A percentile compares a stretch with the other conserved stretches of the same genome.
These are phyloP conservation scores for Caryopteris hybrid DNA, from an alignment of 305 asterid genomes.

Conservation along the genomic window DNA sequence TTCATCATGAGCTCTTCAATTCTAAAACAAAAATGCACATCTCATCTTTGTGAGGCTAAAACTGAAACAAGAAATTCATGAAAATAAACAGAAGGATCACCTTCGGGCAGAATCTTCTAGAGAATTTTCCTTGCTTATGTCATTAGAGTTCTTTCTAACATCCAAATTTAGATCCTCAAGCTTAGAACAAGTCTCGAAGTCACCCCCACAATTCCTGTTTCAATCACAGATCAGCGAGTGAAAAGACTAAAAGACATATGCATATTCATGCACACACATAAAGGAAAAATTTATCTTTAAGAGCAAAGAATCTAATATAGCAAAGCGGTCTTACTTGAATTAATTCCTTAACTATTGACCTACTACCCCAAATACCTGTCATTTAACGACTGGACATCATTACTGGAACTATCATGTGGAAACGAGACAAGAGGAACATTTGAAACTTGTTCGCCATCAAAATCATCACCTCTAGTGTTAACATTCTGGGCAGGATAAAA, in stretches of 20 bases:
- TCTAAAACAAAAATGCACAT: slow-evolving; percentile 5
- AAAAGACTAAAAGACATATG: slow-evolving; percentile 13
- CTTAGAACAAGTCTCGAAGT: slow-evolving; percentile 84
- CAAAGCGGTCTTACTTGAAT: neutral
- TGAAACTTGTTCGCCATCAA: slow-evolving; percentile 45
- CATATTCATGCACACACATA: neutral
- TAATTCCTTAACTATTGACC: neutral
- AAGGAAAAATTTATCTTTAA: neutral
- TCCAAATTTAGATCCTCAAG: slow-evolving; percentile 86
- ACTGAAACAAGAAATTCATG: slow-evolving; percentile 4
- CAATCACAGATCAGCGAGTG: slow-evolving; percentile 26
- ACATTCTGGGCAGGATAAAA: slow-evolving; percentile 39
- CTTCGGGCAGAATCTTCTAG: slow-evolving; percentile 47
- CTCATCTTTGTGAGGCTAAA: slow-evolving; percentile 1
- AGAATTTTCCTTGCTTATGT: slow-evolving; percentile 34
- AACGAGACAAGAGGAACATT: slow-evolving; percentile 28
- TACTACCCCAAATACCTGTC: slow-evolving; percentile 37
- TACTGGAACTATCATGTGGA: slow-evolving; percentile 25
- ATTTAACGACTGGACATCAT: slow-evolving; percentile 27
- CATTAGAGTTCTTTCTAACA: slow-evolving; percentile 52
- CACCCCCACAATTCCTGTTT: slow-evolving; percentile 59
- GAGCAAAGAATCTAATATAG: slow-evolving; percentile 7
- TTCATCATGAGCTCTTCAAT: neutral
- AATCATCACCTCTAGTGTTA: slow-evolving; percentile 52
- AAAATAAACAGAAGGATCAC: slow-evolving; percentile 36